Evolutionary conservation across 805 yeast genomes (phyloP), one percentile per base, ranked within the genome.

Genomic region (Pichia ethanolica): DNA sequence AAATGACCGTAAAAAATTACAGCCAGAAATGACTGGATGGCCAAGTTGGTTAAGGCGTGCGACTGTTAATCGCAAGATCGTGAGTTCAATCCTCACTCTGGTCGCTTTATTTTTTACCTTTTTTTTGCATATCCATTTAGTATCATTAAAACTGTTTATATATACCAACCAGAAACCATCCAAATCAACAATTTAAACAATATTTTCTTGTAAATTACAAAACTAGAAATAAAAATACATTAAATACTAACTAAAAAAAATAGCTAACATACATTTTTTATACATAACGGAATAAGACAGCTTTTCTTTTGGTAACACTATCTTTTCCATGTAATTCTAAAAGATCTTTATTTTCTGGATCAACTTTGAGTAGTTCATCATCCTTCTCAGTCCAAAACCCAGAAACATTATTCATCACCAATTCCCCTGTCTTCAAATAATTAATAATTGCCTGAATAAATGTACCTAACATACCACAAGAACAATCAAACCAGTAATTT

Each of bases 61-160:
- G 79, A 74, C 79, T 75, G 79, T 75, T 74, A 75, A 75, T 75
- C 79, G 78, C 78, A 75, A 75, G 79, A 75, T 72, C 79, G 79
- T 64, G 78, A 75, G 79, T 74, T 74, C 79, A 69, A 74, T 66
- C 79, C 79, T 75, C 78, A 64, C 79, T 72, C 76, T 64, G 79
- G 77, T 74, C 79, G 79, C 34, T 40, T 44, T 46, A 41, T 44
- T 20, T n/a, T 2, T 30, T 42, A 14, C 27, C 13, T 7, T 14
- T 38, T 9, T 30, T 30, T 39, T 30, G 2, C 3, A 7, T 30
- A 7, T 30, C 7, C 7, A 7, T 30, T 30, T 30, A 7, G 32
- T 30, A n/a, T n/a, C n/a, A n/a, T 28, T 28, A 30, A 30, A 30
- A 9, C 32, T 30, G 32, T 9, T 20, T 20, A 20, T 20, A 20